Evolutionary conservation across 78 protist species (phyloP).

Genomic region (Emiliania huxleyi): DNA sequence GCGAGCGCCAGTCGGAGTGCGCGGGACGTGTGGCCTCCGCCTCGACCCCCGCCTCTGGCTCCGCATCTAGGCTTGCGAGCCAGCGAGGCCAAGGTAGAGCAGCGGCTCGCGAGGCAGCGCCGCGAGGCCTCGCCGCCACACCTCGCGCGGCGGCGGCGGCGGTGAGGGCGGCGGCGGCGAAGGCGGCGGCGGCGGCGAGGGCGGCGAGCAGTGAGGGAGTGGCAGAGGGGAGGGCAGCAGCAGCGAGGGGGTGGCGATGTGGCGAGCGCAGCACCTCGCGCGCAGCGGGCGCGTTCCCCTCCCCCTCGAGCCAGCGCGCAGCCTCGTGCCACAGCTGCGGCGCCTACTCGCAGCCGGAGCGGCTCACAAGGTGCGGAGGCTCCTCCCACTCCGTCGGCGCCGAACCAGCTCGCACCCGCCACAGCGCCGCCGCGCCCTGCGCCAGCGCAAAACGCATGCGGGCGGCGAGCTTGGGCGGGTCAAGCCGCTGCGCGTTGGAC

Average conservation of each 20-base stretch:
- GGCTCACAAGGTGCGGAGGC: not conserved
- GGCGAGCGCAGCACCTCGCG: not conserved
- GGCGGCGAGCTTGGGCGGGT: not conserved
- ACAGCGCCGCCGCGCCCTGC: not conserved
- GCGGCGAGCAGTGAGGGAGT: not conserved
- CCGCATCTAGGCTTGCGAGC: not conserved
- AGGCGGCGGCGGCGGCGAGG: not conserved
- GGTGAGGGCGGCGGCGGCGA: not conserved
- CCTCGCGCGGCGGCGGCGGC: not conserved
- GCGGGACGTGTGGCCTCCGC: not conserved
- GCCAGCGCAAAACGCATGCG: not conserved
- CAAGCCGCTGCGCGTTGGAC: not conserved
- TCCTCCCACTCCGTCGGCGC: too few relatives aligned
- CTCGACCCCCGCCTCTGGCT: too few relatives aligned
- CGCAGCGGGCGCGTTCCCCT: too few relatives aligned
- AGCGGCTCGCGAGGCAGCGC: not conserved
- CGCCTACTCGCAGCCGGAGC: not conserved
- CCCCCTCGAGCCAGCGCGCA: not conserved
- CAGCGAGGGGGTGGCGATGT: not conserved
- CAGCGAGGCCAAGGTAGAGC: not conserved
- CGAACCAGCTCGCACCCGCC: too few relatives aligned
- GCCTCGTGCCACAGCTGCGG: constrained; percentile 7
- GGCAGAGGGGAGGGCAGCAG: not conserved
- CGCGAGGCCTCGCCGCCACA: not conserved
- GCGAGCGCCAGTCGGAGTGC: not conserved